Evolutionary conservation across 2,329 filamentous ascomycete genomes (phyloP).

Genomic region (Trichoderma afroharzianum): DNA sequence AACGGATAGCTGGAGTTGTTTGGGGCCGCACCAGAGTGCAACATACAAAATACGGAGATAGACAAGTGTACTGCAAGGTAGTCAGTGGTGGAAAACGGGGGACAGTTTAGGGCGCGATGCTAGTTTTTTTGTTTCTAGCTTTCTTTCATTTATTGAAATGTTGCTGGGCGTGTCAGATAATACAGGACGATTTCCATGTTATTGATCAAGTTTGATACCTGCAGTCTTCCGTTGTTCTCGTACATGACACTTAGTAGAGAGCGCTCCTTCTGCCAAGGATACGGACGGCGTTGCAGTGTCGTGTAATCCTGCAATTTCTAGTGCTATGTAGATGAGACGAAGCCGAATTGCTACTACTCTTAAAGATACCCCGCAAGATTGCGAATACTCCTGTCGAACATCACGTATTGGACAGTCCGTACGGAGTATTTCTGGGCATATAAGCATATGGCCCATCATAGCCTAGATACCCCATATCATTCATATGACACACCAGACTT

Average conservation of each 20-base stretch:
- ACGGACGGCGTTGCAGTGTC: too few relatives aligned
- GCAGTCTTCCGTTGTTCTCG: not conserved
- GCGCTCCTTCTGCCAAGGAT: not conserved
- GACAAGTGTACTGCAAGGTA: not conserved
- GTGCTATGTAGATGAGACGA: not conserved
- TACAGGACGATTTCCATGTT: not conserved
- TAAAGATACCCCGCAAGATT: not conserved
- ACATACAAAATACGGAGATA: conserved; percentile 1
- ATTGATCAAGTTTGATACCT: not conserved
- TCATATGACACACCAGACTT: not conserved
- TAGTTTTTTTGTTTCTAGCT: not conserved
- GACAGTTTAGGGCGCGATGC: not conserved
- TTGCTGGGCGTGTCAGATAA: not conserved
- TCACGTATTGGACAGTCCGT: not conserved
- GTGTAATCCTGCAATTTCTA: not conserved
- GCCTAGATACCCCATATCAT: not conserved
- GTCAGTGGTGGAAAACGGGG: not conserved
- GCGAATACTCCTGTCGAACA: too few relatives aligned
- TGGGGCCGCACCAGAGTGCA: not conserved
- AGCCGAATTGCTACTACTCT: not conserved
- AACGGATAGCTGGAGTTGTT: not conserved
- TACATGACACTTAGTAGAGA: not conserved
- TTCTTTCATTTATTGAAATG: not conserved
- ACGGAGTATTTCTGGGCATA: not conserved
- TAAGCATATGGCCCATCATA: not conserved